Evolutionary conservation across 805 yeast genomes (phyloP), one percentile per base, ranked within the genome.

Genomic region (Metschnikowia noctiluminum): DNA sequence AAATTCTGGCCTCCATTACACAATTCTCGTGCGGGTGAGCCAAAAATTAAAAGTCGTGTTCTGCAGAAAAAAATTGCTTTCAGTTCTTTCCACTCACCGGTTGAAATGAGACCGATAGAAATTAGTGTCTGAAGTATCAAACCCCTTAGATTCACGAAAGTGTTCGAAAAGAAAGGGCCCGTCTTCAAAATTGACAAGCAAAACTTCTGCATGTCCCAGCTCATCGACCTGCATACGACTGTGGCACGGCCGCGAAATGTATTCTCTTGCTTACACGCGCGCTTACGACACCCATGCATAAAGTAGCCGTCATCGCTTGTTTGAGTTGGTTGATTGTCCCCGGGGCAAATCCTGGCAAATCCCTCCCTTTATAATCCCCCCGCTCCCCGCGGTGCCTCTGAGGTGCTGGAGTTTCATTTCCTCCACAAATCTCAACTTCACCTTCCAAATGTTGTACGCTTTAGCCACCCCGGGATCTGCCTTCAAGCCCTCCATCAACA

Each of bases 391-490:
- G 32, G 10, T 5, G 6, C 32, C 3, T 5, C 6, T 30, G 21
- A 4, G 4, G 4, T 3, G 21, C 21, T 21, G 4, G 21, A 21
- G 4, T 4, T 21, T 21, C 4, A 21, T 21, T 21, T 21, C 21
- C 4, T 4, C 4, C 21, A 21, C 21, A 21, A 21, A 21, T 30
- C 32, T 30, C 32, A 30, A 30, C 13, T 36, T 27, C 27, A 27
- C 15, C 13, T 16, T 27, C 11, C 41, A 28, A 12, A 64, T 64
- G 68, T 57, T 64, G 46, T 58, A 42, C 54, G 68, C 68, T 26
- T 62, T 69, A 51, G 58, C 70, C 45, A 63, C 67, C 8, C 66
- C 68, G 6, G 70, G 69, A n/a, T 68, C 74, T 6, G 68, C 71
- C 9, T 70, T 70, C 60, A 64, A 61, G 53, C 73, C 73, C 9